Base-by-base conservation (phyloP, 176 grass and related monocot genomes). In the Avena atlantica region DNA sequence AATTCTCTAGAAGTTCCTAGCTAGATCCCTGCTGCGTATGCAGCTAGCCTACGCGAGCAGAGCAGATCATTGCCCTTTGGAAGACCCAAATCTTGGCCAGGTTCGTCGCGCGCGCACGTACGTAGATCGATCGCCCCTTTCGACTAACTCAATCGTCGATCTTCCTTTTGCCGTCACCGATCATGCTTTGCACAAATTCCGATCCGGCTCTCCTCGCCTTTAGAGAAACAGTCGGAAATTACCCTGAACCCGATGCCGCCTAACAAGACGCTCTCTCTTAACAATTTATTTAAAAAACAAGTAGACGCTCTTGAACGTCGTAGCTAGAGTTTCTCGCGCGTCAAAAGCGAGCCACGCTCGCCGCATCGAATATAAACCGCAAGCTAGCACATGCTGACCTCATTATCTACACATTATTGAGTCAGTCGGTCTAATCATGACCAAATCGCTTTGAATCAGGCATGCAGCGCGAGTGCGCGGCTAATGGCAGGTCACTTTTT, bases 11-110 rank as follows among this genome's bases (percentile, higher is more conserved):
- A 60, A 78, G 31, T 56, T 34, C 11, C 31, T 59, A 40, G 55
- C 78, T 52, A 51, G 56, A 87, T 87, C 53, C 36, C 42, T 53
- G 37, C 52, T 44, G 6, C 44, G 44, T 25, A 10, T 0, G 70
- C 36, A 29, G 27, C 27, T 29, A n/a, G 45, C 31, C 71, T 21
- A 82, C 80, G 24, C 56, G 40, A 70, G 63, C 74, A 79, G 74
- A 50, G 65, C 78, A 19, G 31, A 34, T 31, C 31, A 31, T 34
- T 65, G 23, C 24, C 60, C 31, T 81, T 67, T 81, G 5, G 44
- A 81, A 65, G 53, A 34, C 72, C 49, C 58, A 84, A 72, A 72
- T 71, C 74, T 42, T 29, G 74, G 77, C 81, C 34, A 70, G 27
- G 17, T 67, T 67, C 29, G 64, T 36, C 64, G 27, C 61, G 1